Evolutionary conservation across 495 filamentous ascomycete genomes (phyloP), one percentile per base, ranked within the genome.

Genomic region (Glutinoglossum americanum): DNA sequence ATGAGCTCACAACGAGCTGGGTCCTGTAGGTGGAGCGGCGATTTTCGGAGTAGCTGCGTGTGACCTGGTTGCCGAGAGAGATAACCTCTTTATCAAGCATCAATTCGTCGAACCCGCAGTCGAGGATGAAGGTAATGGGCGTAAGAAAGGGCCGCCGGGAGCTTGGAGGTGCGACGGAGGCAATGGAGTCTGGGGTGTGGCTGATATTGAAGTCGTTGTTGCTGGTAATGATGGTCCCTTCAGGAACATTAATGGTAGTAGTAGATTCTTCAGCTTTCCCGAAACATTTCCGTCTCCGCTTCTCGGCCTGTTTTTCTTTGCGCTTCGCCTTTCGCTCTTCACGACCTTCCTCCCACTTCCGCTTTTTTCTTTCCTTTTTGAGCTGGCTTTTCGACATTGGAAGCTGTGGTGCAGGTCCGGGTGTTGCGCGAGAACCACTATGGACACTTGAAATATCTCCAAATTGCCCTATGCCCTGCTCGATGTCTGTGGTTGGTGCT

Each of bases 31-130:
- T 66, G 9, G 83, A 73, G 51, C 75, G 77, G 45, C 74, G 77
- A 66, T 94, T 95, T 62, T 93, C 84, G 3, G 89, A 88, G 71
- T 99, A 97, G 61, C 76, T 80, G 23, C 93, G 74, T 1, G 87
- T 92, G 57, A 99, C 68, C 68, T 99, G 92, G 27, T 76, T 76
- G 1, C 75, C 79, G 10, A 98, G 75, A 2, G 88, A 95, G 8
- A 84, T 80, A 19, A 86, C 72, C 65, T 99, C 93, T 56, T 82
- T 79, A 0, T 84, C 80, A 28, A 70, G 72, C 92, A 99, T 99
- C 63, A 90, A 72, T 11, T 84, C 76, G 61, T 99, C 87, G 61
- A 90, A 99, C 60, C 84, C 80, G 67, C 93, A 97, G 67, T 99
- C 92, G 61, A 99, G 68, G 39, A 99, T 70, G 61, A 97, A 64